Evolutionary conservation across 2,329 filamentous ascomycete species (phyloP).

Genomic region (Gaeumannomyces tritici): DNA sequence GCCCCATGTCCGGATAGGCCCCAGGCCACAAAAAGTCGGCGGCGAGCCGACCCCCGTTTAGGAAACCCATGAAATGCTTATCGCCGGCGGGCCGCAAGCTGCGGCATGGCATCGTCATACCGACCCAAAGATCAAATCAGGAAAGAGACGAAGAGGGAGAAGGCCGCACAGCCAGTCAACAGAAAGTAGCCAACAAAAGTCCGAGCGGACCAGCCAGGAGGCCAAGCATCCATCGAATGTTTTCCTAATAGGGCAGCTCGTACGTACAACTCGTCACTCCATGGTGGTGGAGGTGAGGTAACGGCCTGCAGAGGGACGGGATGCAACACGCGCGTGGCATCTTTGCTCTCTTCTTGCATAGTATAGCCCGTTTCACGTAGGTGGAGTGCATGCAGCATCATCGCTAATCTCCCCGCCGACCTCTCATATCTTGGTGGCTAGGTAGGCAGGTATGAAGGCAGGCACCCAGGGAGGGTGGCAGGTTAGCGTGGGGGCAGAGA

Average conservation of each 20-base stretch:
- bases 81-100: neutral
- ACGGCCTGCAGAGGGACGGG: neutral
- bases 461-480: too few relatives aligned
- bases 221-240: neutral
- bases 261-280: neutral
- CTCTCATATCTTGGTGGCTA: too few relatives aligned
- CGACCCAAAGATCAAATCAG: neutral
- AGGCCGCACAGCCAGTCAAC: neutral
- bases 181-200: too few relatives aligned
- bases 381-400: neutral
- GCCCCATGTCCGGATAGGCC: too few relatives aligned
- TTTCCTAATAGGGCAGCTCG: neutral
- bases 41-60: too few relatives aligned
- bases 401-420: too few relatives aligned
- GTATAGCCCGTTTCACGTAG: neutral
- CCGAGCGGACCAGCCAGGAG: neutral
- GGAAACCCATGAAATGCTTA: neutral
- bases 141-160: too few relatives aligned
- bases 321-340: neutral
- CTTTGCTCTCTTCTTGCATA: neutral
- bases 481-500: neutral
- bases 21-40: too few relatives aligned
- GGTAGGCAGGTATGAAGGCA: too few relatives aligned
- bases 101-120: neutral
- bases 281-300: too few relatives aligned